Base-by-base conservation (phyloP, 768 basidiomycete species). In the Lactarius trivialis region DNA sequence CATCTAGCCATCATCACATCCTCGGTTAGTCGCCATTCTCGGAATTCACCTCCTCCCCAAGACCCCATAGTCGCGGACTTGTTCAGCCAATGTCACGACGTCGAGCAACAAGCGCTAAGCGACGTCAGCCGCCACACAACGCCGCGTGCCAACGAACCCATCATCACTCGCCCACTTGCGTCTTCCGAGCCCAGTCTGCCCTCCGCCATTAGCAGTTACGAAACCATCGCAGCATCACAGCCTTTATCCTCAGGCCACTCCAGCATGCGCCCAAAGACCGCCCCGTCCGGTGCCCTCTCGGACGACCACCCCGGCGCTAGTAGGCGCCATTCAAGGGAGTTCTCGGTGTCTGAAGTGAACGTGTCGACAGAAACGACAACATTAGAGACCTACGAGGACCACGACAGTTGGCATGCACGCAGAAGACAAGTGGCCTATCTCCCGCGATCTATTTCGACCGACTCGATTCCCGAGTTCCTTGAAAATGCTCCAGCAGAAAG, bases 1-100 rank as follows among this genome's bases (percentile, higher is more conserved):
- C 86, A 93, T 67, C 79, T 93, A 37, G 89, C 91, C 17, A 79
- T 85, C 57, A 77, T 94, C 60, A 82, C 85, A 9, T 88, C 89
- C 7, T 82, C 86, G 51, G 80, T 95, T n/a, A 82, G 86, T 39
- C 85, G 91, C 37, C 78, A 82, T 26, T 39, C 70, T 70, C 53
- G 75, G 76, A 33, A 68, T 67, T 17, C 72, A 73, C 19, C 52
- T n/a, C 19, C 36, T 48, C 64, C 64, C 15, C 39, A 67, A 17
- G 81, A 82, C 65, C 60, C 68, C 36, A 70, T 75, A 9, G 65
- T 91, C 48, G 76, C 81, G 21, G 81, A 84, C 56, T 78, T 91
- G 45, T 85, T 81, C 70, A 71, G 76, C 30, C 77, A 73, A 63
- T 91, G 89, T 71, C 79, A 82, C 56, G 82, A 88, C 58, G 79